phyloP scores from a whole-genome alignment of 805 yeast genomes.

The Sugiyamaella qingdaonensis region DNA sequence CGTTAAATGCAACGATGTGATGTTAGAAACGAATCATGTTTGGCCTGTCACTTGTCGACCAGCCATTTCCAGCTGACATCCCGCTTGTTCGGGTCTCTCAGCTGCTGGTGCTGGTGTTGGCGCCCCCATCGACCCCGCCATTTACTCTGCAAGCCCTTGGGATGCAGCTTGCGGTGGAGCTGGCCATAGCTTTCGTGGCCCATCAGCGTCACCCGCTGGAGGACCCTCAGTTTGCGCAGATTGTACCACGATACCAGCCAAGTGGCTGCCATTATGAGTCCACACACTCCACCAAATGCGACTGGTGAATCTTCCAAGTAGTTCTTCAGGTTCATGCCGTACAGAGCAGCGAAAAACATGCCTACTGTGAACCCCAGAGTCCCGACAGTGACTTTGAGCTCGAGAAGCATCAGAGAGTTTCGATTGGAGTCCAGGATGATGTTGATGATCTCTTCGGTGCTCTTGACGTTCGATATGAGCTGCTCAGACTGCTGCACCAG shows the following conservation, averaged over 20 bases:
- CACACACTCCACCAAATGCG: slow-evolving; percentile 63
- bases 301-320: slow-evolving; percentile 75
- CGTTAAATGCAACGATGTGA: no score
- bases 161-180: neutral
- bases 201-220: slow-evolving; percentile 70
- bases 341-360: slow-evolving; percentile 79
- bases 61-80: slow-evolving; percentile 22
- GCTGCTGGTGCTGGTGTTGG: neutral
- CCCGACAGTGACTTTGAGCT: slow-evolving; percentile 74
- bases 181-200: slow-evolving; percentile 26
- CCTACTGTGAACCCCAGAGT: slow-evolving; percentile 85
- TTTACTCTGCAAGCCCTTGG: neutral
- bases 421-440: slow-evolving; percentile 91
- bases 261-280: slow-evolving; percentile 45
- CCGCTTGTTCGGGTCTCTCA: slow-evolving; percentile 4
- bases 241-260: slow-evolving; percentile 50
- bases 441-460: slow-evolving; percentile 92
- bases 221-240: slow-evolving; percentile 51
- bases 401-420: slow-evolving; percentile 86
- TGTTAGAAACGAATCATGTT: no score
- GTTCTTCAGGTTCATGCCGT: slow-evolving; percentile 94
- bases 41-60: slow-evolving; percentile 16
- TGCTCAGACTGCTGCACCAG: slow-evolving; percentile 88
- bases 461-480: slow-evolving; percentile 72
- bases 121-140: neutral